Base-by-base conservation (phyloP, 208 protist species). In the Leptomonas pyrrhocoris region DNA sequence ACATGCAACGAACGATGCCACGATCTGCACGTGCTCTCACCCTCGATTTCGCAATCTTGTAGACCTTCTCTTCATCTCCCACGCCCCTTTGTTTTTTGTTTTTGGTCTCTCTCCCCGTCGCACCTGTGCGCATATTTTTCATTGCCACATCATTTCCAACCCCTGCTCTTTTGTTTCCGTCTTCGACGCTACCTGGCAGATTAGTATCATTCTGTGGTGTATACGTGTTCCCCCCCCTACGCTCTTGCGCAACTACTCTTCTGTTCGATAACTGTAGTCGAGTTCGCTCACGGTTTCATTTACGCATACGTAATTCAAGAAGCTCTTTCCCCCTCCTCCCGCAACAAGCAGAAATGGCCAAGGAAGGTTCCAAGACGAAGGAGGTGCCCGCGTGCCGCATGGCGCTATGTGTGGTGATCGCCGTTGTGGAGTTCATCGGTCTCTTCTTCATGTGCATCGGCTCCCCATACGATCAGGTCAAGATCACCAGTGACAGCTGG, bases 381-480 rank as follows among this genome's bases (percentile, higher is more conserved):
- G 31, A 31, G 23, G 53, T 70, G 55, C 59, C 56, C 28, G 30
- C 73, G 6, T 21, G 27, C 48, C 61, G 58, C 46, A 50, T 60
- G 40, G 34, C 55, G 27, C 31, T 66, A 18, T 60, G 49, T 36
- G 46, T 76, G 21, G 38, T 64, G 38, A 42, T 71, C 15, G 59
- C 51, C 16, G 68, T 79, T n/a, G n/a, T 79, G 5, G 46, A 73
- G 73, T 50, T 79, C 50, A 74, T 79, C 43, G 38, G 45, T 28
- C 56, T 83, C 36, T 74, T 79, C 67, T 76, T 76, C 38, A 73
- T 72, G 78, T 66, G 62, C 42, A 62, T 79, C 43, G 78, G 73
- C 23, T 56, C 68, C 45, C 78, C 67, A 34, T 83, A 70, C 63
- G 72, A 79, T 23, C 62, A 75, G 48, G 28, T 75, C 38, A 83